A percentile compares a stretch with the other conserved stretches of the same genome.
phyloP scores from a whole-genome alignment of 495 filamentous ascomycete genomes.

The Halenospora varia region DNA sequence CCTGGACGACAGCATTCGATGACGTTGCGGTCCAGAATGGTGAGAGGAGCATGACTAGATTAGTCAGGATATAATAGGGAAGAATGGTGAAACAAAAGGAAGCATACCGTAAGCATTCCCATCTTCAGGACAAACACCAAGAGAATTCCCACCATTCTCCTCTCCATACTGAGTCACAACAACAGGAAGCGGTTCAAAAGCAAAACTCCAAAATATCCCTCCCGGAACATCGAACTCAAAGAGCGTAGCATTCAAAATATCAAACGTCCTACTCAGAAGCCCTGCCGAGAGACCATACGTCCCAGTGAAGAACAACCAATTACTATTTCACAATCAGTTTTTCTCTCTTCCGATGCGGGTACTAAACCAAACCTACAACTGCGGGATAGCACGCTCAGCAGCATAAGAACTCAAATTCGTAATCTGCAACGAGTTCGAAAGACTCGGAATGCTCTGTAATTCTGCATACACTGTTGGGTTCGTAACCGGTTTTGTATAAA shows the following conservation, averaged over 20 bases:
- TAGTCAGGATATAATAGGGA: too few species aligned
- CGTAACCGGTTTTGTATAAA: slow-evolving; percentile 18
- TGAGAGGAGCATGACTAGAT: too few species aligned
- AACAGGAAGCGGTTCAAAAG: slow-evolving; percentile 15
- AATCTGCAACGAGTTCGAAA: not conserved
- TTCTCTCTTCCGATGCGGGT: too few species aligned
- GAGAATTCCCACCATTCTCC: slow-evolving; percentile 11
- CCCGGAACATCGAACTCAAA: slow-evolving; percentile 6
- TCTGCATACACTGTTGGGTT: slow-evolving; percentile 19
- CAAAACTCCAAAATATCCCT: slow-evolving; percentile 12
- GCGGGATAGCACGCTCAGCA: not conserved
- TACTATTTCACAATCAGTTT: too few species aligned
- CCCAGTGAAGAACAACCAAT: slow-evolving; percentile 3
- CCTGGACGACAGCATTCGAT: not conserved
- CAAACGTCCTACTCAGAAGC: slow-evolving; percentile 2
- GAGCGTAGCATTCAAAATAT: slow-evolving; percentile 10
- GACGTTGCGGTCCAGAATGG: not conserved
- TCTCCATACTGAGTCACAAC: slow-evolving; percentile 12
- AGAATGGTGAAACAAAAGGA: too few species aligned
- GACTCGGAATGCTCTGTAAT: not conserved
- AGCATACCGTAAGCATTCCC: slow-evolving; percentile 10
- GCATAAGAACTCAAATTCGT: not conserved
- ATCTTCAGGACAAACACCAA: slow-evolving; percentile 11
- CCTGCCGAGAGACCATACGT: not conserved
- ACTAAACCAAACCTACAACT: too few species aligned